These are phyloP conservation scores for Cercophora scortea DNA, from an alignment of 495 filamentous ascomycete genomes.

Conservation along the genomic window DNA sequence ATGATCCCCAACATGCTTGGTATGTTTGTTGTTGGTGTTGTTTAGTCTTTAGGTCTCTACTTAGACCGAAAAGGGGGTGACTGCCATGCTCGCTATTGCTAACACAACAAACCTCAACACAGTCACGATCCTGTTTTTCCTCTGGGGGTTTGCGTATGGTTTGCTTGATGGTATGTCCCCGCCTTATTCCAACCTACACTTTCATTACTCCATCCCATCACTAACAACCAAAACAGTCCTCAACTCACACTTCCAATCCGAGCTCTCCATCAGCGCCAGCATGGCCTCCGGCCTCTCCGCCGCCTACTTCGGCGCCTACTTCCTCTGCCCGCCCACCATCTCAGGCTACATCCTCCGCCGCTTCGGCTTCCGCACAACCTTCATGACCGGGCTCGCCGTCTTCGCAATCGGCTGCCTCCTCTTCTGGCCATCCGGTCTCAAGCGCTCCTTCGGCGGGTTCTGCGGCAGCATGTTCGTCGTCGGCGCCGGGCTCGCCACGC, in stretches of 20 bases:
- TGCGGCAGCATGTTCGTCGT: slow-evolving; percentile 62
- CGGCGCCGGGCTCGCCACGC: slow-evolving; percentile 56
- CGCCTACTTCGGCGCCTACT: slow-evolving; percentile 44
- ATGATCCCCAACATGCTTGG: slow-evolving; percentile 39
- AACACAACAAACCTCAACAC: slow-evolving; percentile 25
- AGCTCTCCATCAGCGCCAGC: slow-evolving; percentile 22
- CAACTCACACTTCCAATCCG: slow-evolving; percentile 32
- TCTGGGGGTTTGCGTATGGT: slow-evolving; percentile 80
- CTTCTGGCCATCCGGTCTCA: slow-evolving; percentile 51
- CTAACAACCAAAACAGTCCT: slow-evolving; percentile 14
- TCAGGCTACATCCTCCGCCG: slow-evolving; percentile 52
- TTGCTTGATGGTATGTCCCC: slow-evolving; percentile 45
- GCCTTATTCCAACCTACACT: not conserved
- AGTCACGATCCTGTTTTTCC: slow-evolving; percentile 72
- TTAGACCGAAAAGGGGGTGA: too few relatives aligned
- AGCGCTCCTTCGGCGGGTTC: slow-evolving; percentile 60
- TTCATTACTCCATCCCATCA: not conserved
- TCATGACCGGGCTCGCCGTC: slow-evolving; percentile 47
- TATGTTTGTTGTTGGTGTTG: too few relatives aligned
- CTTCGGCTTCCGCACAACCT: slow-evolving; percentile 53
- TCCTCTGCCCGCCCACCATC: slow-evolving; percentile 46
- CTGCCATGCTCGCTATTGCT: slow-evolving; percentile 1
- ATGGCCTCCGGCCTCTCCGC: slow-evolving; percentile 28
- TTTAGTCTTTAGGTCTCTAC: not conserved
- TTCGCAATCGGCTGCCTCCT: slow-evolving; percentile 52